phyloP scores from a whole-genome alignment of 495 filamentous ascomycete genomes.

The Neurospora discreta region DNA sequence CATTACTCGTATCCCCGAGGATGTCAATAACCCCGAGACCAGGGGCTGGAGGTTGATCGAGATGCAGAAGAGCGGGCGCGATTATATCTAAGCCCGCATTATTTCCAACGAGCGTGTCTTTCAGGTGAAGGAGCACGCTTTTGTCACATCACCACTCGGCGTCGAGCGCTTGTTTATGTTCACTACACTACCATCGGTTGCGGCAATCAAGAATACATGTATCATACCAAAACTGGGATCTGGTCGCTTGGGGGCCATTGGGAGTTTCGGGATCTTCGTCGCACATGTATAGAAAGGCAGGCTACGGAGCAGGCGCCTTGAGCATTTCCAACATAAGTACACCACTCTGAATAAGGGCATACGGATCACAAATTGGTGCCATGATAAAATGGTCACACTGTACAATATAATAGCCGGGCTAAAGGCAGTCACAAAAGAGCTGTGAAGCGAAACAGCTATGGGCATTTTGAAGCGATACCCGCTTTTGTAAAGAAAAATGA shows the following conservation, averaged over 20 bases:
- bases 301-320: conserved; percentile 11
- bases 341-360: conserved; percentile 13
- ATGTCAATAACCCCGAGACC: conserved; percentile 94
- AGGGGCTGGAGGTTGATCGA: conserved; percentile 95
- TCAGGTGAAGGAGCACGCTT: neutral
- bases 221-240: conserved; percentile 16
- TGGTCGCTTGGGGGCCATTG: conserved; percentile 3
- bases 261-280: conserved; percentile 9
- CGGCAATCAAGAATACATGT: conserved; percentile 10
- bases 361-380: neutral
- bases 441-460: neutral
- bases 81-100: conserved; percentile 43
- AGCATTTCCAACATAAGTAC: conserved; percentile 15
- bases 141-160: neutral
- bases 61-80: conserved; percentile 94
- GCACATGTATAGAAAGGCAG: conserved; percentile 9
- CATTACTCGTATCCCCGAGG: conserved; percentile 82
- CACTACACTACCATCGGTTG: neutral
- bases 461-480: neutral
- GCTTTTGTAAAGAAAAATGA: neutral
- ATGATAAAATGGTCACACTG: neutral
- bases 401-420: neutral
- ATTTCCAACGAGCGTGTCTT: neutral
- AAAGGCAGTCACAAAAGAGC: neutral
- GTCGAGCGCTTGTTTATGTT: neutral